phyloP scores from a whole-genome alignment of 768 basidiomycete species.

The Cytidiella melzeri region DNA sequence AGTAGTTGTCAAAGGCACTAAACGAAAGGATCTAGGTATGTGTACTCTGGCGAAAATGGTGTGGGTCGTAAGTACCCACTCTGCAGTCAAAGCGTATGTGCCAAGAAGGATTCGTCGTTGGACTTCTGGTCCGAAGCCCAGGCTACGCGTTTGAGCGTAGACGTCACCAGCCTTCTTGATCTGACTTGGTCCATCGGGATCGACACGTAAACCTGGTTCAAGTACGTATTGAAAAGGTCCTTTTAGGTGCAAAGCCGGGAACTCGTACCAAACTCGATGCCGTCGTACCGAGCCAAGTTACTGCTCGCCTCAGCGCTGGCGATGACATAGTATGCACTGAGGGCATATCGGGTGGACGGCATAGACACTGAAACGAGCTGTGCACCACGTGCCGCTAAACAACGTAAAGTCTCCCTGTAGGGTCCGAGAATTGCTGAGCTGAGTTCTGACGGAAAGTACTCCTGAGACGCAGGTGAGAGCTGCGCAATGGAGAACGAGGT shows the following conservation, averaged over 20 bases:
- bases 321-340: conserved; percentile 95
- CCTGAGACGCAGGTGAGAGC: conserved; percentile 31
- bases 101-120: conserved; percentile 83
- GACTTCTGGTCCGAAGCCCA: conserved; percentile 80
- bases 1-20: conserved; percentile 99
- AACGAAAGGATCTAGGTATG: too few species aligned
- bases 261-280: conserved; percentile 68
- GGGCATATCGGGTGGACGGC: conserved; percentile 60
- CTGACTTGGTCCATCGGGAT: conserved; percentile 37
- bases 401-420: conserved; percentile 39
- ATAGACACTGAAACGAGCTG: conserved; percentile 67
- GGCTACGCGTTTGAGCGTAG: conserved; percentile 62
- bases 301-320: conserved; percentile 92
- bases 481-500: background rate
- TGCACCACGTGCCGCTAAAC: conserved; percentile 52
- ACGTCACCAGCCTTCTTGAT: conserved; percentile 44
- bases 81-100: conserved; percentile 86
- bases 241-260: conserved; percentile 24
- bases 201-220: conserved; percentile 42
- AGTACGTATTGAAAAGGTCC: background rate
- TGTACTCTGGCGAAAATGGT: background rate
- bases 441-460: conserved; percentile 77
- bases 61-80: conserved; percentile 46
- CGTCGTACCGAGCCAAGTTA: conserved; percentile 87
- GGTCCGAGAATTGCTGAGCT: conserved; percentile 37